Conservation (phyloP, 805 yeast genomes). For the Lipomyces orientalis region DNA sequence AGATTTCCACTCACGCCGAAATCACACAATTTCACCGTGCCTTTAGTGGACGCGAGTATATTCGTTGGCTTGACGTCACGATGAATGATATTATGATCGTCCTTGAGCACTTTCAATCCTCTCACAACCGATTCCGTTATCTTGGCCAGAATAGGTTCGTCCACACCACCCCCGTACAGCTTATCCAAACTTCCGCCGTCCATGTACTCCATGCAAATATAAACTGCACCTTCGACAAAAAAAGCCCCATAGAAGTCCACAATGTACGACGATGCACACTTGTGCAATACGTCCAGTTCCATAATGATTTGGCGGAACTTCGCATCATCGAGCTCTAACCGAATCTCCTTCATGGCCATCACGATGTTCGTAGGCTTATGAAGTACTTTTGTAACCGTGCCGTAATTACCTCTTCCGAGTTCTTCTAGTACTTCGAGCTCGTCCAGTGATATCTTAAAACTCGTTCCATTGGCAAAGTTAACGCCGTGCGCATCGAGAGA, state of each 20-base stretch:
- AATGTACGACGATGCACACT: conserved; percentile 86
- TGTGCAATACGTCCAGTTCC: conserved; percentile 94
- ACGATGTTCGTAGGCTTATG: conserved; percentile 90
- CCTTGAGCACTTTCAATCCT: conserved; percentile 85
- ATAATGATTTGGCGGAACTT: conserved; percentile 91
- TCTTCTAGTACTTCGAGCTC: conserved; percentile 76
- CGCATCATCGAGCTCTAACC: conserved; percentile 90
- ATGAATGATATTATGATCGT: conserved; percentile 89
- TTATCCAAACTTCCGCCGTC: conserved; percentile 94
- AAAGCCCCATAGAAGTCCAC: conserved; percentile 98
- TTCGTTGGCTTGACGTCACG: conserved; percentile 98
- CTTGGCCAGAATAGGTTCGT: conserved; percentile 79
- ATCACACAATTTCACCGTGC: conserved; percentile 91
- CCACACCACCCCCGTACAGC: conserved; percentile 66
- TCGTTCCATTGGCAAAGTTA: conserved; percentile 85
- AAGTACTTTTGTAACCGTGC: conserved; percentile 89
- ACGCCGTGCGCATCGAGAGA: conserved; percentile 90
- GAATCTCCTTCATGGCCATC: conserved; percentile 98
- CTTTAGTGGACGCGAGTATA: conserved; percentile 77
- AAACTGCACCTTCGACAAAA: conserved; percentile 96
- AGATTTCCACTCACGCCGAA: conserved; percentile 95
- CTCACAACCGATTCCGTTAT: conserved; percentile 78
- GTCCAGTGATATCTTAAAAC: conserved; percentile 83
- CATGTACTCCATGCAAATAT: conserved; percentile 98
- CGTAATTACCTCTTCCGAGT: conserved; percentile 94